Percentiles rank a stretch among this genome's conserved stretches.
phyloP scores from a whole-genome alignment of 345 rosid species.

The Heritiera fomes region DNA sequence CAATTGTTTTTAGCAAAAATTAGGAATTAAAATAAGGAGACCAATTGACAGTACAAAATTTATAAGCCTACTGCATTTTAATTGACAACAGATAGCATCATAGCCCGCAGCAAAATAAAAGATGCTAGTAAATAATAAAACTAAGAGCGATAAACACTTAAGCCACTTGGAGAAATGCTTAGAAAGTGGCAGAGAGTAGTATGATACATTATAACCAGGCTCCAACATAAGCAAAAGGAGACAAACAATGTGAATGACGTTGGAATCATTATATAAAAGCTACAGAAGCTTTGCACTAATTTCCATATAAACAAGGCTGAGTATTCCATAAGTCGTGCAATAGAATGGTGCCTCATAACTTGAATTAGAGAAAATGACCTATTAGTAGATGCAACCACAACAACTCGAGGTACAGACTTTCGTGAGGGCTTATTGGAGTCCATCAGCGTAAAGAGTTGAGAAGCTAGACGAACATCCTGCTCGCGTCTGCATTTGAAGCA shows the following conservation, averaged over 20 bases:
- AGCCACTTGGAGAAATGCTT: constrained; percentile 2
- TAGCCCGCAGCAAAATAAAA: background rate
- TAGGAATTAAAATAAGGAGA: background rate
- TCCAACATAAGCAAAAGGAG: background rate
- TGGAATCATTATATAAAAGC: background rate
- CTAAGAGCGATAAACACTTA: background rate
- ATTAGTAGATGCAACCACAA: constrained; percentile 89
- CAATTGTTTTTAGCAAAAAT: background rate
- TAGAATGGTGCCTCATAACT: background rate
- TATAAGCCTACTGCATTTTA: background rate
- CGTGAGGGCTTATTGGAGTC: constrained; percentile 62
- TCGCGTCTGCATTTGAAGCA: constrained; percentile 58
- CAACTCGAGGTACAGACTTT: constrained; percentile 48
- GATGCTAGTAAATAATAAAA: background rate
- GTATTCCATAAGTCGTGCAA: background rate
- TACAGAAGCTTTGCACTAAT: background rate
- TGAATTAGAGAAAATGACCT: constrained; percentile 47
- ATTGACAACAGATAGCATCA: background rate
- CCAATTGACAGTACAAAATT: background rate
- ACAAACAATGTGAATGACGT: background rate
- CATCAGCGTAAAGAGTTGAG: constrained; percentile 79
- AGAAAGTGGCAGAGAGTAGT: background rate
- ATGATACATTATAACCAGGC: background rate
- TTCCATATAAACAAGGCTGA: background rate
- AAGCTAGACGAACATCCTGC: constrained; percentile 75